Base-by-base conservation (phyloP, 1,139 yeast genomes). In the Entelexis paramagnoliae region DNA sequence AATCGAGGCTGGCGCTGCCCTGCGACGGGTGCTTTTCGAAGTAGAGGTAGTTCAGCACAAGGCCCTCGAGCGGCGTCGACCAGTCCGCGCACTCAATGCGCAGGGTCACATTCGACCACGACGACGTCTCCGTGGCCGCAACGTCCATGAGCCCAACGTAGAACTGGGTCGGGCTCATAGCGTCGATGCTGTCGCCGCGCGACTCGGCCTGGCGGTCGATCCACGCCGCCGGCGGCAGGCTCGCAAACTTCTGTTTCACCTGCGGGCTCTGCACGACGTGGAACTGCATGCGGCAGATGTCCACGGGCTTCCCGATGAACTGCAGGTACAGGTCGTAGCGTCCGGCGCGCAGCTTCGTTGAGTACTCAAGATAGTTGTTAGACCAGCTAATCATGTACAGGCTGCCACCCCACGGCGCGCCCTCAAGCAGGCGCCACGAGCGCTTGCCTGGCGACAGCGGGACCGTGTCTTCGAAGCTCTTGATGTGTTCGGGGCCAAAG, bases 31-130 rank as follows among this genome's bases (percentile, higher is more conserved):
- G 49, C 41, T 22, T 19, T 53, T 68, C 71, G 46, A 81, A 69
- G 58, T 80, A 85, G 47, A 81, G 69, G 60, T 75, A 81, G 54
- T 75, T 78, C 4, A 82, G 74, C 30, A 79, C 64, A 53, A 81
- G 74, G 1, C 82, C 56, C 19, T 45, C n/a, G 7, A 77, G 63
- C 56, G 74, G 29, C 22, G 44, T 42, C 4, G 49, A 42, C 52
- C 52, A 51, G 24, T 49, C 52, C 10, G 43, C 40, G 22, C 47
- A 29, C 46, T 48, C 51, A 20, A 53, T 43, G 20, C 54, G 52
- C n/a, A 53, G 22, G 19, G 45, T 51, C 19, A 53, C 50, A 16
- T 51, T 51, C 14, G 50, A 40, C 56, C 56, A 53, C 20, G 45
- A 33, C 32, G 48, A 47, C 10, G 19, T 19, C 3, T 24, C 46